These are phyloP conservation scores for Besnoitia besnoiti DNA, from an alignment of 169 alveolate species.

Conservation along the genomic window DNA sequence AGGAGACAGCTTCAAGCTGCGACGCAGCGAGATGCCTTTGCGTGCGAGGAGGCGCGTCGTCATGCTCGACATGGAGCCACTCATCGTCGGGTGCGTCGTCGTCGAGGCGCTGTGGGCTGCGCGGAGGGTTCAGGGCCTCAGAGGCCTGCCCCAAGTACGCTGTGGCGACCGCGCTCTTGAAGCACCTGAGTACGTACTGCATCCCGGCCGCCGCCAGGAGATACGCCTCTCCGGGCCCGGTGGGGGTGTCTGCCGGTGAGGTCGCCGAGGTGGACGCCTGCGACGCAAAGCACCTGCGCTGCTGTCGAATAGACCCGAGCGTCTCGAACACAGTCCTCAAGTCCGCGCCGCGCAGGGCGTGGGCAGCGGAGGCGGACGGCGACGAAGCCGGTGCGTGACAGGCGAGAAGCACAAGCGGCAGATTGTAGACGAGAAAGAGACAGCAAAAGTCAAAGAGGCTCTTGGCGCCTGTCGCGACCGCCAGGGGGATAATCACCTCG, in stretches of 20 bases:
- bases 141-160: neutral
- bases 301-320: neutral
- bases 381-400: neutral
- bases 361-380: neutral
- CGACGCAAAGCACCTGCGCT: neutral
- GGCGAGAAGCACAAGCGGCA: neutral
- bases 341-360: neutral
- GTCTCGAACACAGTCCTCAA: neutral
- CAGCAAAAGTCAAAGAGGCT: conserved; percentile 27
- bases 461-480: neutral
- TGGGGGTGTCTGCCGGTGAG: neutral
- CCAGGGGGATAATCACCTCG: neutral
- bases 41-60: no score
- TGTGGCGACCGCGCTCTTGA: conserved; percentile 8
- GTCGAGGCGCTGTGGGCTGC: neutral
- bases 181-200: conserved; percentile 4
- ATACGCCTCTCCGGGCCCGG: neutral
- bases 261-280: neutral
- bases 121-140: neutral
- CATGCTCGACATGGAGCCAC: no score
- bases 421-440: conserved; percentile 9
- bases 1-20: no score
- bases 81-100: no score
- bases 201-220: conserved; percentile 20
- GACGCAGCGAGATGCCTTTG: no score